Evolutionary conservation across 1,284 basidiomycete species (phyloP).

Genomic region (Leccinum pachyderme): DNA sequence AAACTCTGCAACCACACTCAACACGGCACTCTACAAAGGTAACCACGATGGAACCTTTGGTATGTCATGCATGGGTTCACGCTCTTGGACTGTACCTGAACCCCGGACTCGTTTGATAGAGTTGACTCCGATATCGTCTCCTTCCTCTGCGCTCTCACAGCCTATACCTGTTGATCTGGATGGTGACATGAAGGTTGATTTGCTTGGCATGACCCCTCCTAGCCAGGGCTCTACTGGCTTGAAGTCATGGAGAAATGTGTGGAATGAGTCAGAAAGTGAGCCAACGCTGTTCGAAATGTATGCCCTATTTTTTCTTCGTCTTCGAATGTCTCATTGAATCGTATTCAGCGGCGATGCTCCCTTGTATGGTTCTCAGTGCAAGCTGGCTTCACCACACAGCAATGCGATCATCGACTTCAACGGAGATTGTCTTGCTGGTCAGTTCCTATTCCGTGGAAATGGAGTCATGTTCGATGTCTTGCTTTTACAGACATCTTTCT

Average conservation of each 20-base stretch:
- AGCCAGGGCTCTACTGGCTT: conserved; percentile 40
- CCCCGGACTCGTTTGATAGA: conserved; percentile 14
- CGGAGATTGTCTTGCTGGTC: conserved; percentile 93
- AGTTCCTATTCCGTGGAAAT: conserved; percentile 13
- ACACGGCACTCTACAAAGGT: conserved; percentile 70
- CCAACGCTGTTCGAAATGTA: conserved; percentile 63
- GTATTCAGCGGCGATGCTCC: conserved; percentile 52
- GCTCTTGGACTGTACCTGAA: conserved; percentile 27
- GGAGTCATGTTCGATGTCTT: conserved; percentile 1
- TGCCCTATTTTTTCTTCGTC: conserved; percentile 14
- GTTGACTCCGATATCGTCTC: conserved; percentile 47
- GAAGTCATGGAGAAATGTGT: conserved; percentile 75
- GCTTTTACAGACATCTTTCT: conserved; percentile 76
- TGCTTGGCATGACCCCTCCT: conserved; percentile 67
- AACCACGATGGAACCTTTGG: conserved; percentile 64
- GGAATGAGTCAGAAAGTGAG: conserved; percentile 56
- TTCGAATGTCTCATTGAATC: conserved; percentile 10
- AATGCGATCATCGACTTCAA: conserved; percentile 95
- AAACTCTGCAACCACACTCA: conserved; percentile 49
- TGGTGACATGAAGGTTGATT: conserved; percentile 86
- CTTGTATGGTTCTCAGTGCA: conserved; percentile 67
- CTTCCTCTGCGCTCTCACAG: conserved; percentile 70
- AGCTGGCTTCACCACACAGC: conserved; percentile 83
- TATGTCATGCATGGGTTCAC: conserved; percentile 36
- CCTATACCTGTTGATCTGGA: conserved; percentile 86